These are phyloP conservation scores for Neckera pumila DNA, from an alignment of 225 moss, liverwort and hornwort genomes.

Conservation along the genomic window DNA sequence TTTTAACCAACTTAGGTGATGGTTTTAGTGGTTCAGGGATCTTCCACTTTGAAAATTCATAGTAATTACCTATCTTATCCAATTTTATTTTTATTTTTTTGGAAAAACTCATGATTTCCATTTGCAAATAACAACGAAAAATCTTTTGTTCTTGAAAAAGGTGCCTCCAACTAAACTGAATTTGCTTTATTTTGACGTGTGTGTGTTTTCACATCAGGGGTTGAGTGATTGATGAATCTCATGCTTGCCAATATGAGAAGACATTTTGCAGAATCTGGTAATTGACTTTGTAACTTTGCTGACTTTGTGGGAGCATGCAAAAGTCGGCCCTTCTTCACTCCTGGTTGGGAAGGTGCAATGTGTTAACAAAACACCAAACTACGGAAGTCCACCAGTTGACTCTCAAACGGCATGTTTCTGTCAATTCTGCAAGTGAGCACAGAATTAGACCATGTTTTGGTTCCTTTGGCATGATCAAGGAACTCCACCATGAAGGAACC, in stretches of 20 bases:
- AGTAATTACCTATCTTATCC: not conserved
- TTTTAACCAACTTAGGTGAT: no score
- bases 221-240: no score
- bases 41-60: not conserved
- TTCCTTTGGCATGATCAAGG: not conserved
- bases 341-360: not conserved
- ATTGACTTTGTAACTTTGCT: no score
- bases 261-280: not conserved
- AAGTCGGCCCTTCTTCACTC: not conserved
- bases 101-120: not conserved
- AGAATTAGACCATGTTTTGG: no score
- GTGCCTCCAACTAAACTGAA: not conserved
- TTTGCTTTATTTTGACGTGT: not conserved
- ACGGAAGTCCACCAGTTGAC: not conserved
- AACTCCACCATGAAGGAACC: not conserved
- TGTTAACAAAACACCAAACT: not conserved
- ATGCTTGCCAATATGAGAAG: not conserved
- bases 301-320: not conserved
- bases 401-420: not conserved
- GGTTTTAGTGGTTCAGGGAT: not conserved
- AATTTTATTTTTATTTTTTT: accelerated
- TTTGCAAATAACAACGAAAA: no score
- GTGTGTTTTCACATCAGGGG: not conserved
- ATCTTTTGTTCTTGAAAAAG: not conserved
- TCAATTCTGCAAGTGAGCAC: not conserved